phyloP scores from a whole-genome alignment of 1,284 basidiomycete genomes.

The Singerocomus inundabilis region DNA sequence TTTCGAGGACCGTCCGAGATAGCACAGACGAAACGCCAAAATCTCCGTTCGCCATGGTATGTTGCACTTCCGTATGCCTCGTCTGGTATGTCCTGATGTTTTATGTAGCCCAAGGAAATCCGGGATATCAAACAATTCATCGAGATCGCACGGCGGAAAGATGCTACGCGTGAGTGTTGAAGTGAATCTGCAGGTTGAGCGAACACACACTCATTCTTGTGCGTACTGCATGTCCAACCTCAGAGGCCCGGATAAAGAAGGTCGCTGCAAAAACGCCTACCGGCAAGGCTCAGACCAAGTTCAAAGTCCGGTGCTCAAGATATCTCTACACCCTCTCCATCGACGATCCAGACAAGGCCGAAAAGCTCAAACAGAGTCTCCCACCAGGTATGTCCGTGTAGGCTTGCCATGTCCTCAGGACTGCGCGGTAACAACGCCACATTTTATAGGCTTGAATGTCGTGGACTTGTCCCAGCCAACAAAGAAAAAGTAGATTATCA shows the following conservation, averaged over 20 bases:
- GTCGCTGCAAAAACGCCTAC: conserved; percentile 66
- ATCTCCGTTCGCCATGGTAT: conserved; percentile 26
- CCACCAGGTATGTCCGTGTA: conserved; percentile 76
- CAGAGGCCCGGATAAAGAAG: conserved; percentile 97
- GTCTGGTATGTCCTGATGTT: conserved; percentile 5
- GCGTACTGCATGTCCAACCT: neutral
- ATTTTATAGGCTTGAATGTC: conserved; percentile 55
- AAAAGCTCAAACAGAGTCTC: conserved; percentile 95
- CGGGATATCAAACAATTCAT: conserved; percentile 99
- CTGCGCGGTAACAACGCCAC: neutral
- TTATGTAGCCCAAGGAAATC: conserved; percentile 89
- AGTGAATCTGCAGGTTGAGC: conserved; percentile 19
- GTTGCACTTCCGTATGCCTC: neutral
- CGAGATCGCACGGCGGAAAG: conserved; percentile 91
- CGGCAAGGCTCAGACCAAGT: conserved; percentile 89
- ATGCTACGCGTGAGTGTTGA: conserved; percentile 61
- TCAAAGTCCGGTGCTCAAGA: conserved; percentile 97
- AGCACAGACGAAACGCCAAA: conserved; percentile 2
- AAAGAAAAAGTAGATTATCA: conserved; percentile 69
- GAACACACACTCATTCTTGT: neutral
- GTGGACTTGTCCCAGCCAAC: conserved; percentile 62
- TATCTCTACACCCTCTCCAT: conserved; percentile 98
- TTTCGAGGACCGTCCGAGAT: neutral
- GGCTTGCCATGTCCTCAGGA: neutral
- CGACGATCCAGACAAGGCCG: conserved; percentile 97